Base-by-base conservation (phyloP, 139 green algal genomes). In the Microglena sp. region DNA sequence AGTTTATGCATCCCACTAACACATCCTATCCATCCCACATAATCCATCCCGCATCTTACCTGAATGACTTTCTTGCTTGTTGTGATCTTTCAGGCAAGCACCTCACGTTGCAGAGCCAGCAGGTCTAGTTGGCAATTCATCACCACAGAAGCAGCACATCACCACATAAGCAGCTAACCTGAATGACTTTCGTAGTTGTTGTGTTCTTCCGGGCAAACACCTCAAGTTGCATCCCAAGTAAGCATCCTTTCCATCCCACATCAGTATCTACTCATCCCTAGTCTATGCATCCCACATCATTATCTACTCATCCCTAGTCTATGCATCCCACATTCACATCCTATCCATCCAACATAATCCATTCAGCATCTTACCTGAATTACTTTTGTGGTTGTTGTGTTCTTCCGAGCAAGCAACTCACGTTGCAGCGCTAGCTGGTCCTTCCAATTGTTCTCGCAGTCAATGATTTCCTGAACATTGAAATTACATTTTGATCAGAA, bases 161-260 rank as follows among this genome's bases (percentile, higher is more conserved):
- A n/a, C n/a, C n/a, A n/a, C n/a, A n/a, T n/a, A n/a, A n/a, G n/a
- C n/a, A n/a, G n/a, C n/a, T n/a, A n/a, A n/a, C n/a, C 53, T 60
- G 53, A 8, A 60, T 7, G 15, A 60, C n/a, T 18, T 26, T 8
- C 6, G 21, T 26, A 8, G n/a, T 40, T 4, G 55, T 26, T n/a
- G 62, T 61, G 29, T 73, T 73, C 61, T 79, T 79, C 7, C 62
- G 62, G 2, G 59, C 55, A 43, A 81, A 66, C 45, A 78, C 64
- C 33, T 74, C 58, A 0, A 65, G 68, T 43, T 81, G 74, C 35
- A 66, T 64, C 8, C 2, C 40, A 50, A 11, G 15, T 18, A 11
- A 11, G 18, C 40, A 11, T 18, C 40, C 40, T 18, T 24, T 18
- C 40, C 40, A 50, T 18, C 40, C 18, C 40, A 11, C 40, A 11